Conservation (phyloP, 2,329 filamentous ascomycete genomes). For the Trichophyton rubrum region DNA sequence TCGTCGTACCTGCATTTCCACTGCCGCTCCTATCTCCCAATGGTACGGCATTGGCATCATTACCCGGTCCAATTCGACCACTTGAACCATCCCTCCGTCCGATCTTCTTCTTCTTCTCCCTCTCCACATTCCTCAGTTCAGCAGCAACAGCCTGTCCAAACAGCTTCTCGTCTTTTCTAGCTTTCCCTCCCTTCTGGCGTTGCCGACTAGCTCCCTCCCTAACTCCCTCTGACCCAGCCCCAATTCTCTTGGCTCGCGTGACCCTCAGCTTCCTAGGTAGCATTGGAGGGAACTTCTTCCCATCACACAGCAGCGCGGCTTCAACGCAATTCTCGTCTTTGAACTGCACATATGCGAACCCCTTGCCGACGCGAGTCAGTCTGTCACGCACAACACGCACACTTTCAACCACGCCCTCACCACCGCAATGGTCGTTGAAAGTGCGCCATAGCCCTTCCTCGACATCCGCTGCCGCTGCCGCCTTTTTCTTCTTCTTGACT, state of each 20-base stretch:
- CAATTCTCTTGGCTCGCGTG: not conserved
- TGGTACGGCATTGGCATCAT: not conserved
- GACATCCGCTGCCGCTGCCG: conserved; percentile 64
- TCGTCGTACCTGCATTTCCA: conserved; percentile 13
- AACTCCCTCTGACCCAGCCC: not conserved
- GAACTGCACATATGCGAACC: conserved; percentile 96
- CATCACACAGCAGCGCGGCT: conserved; percentile 74
- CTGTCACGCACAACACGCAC: conserved; percentile 85
- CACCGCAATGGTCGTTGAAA: conserved; percentile 23
- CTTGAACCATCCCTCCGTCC: not conserved
- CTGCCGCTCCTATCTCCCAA: not conserved
- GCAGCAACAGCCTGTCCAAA: conserved; percentile 29
- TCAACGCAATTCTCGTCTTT: conserved; percentile 80
- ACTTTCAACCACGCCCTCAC: conserved; percentile 65
- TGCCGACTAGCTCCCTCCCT: not conserved
- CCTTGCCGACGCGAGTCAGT: conserved; percentile 86
- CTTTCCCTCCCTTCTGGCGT: not conserved
- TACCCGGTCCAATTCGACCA: not conserved
- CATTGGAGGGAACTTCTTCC: conserved; percentile 87
- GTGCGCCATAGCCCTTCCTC: conserved; percentile 60
- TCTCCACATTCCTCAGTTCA: conserved; percentile 12
- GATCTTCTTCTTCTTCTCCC: not conserved
- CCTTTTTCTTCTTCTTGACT: conserved; percentile 53
- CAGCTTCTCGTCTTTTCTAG: conserved; percentile 22
- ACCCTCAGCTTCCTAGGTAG: conserved; percentile 82